Evolutionary conservation across 805 yeast species (phyloP).

Genomic region (Blastobotrys chiropterorum): DNA sequence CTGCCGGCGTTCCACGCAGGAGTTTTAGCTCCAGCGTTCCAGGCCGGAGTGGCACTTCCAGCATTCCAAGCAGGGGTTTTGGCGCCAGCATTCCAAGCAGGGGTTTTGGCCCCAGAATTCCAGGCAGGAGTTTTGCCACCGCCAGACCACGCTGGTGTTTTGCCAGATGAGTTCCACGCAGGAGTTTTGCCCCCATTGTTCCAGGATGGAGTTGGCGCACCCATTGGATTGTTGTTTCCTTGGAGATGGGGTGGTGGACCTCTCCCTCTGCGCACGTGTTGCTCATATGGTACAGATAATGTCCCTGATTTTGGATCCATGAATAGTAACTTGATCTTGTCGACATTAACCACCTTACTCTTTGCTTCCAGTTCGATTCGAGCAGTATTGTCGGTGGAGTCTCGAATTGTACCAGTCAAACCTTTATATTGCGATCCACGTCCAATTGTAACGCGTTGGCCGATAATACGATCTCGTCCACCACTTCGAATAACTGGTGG

Average conservation of each 20-base stretch:
- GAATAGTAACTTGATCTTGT: slow-evolving; percentile 71
- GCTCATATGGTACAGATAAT: background rate
- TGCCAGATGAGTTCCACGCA: slow-evolving; percentile 39
- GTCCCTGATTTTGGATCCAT: slow-evolving; percentile 50
- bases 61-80: slow-evolving; percentile 49
- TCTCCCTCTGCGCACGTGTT: background rate
- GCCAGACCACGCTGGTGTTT: slow-evolving; percentile 33
- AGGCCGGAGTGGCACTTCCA: slow-evolving; percentile 22
- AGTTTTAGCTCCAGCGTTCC: slow-evolving; percentile 23
- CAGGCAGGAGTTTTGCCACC: slow-evolving; percentile 41
- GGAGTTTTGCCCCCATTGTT: slow-evolving; percentile 40
- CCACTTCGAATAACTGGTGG: slow-evolving; percentile 55
- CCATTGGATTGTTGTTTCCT: background rate
- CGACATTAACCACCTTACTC: slow-evolving; percentile 78
- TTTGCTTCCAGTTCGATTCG: slow-evolving; percentile 92
- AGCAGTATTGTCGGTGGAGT: slow-evolving; percentile 86
- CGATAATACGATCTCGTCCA: slow-evolving; percentile 52
- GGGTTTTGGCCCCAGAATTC: slow-evolving; percentile 31
- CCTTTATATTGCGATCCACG: slow-evolving; percentile 93
- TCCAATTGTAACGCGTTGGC: slow-evolving; percentile 78
- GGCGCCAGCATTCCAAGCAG: slow-evolving; percentile 36
- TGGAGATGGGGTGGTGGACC: background rate
- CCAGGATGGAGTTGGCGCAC: slow-evolving; percentile 32
- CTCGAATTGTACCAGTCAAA: slow-evolving; percentile 85
- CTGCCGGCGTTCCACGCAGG: slow-evolving; percentile 26